Percentiles rank a stretch among this genome's conserved stretches.
Conservation (phyloP, 495 filamentous ascomycete species). For the Talaromyces stipitatus region DNA sequence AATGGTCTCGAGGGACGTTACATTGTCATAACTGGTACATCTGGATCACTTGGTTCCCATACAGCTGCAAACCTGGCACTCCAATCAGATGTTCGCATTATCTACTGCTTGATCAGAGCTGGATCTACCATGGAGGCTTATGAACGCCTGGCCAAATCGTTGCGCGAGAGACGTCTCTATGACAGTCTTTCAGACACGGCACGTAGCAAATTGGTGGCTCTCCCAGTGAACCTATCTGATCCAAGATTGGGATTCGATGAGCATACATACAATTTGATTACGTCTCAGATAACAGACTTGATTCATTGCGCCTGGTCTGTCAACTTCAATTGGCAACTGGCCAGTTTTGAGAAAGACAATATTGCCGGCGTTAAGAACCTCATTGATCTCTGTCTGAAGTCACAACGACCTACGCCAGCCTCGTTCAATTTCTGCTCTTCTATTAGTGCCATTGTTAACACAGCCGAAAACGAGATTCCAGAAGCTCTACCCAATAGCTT, state of each 20-base stretch:
- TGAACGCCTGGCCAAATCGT: constrained; percentile 39
- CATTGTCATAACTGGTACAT: constrained; percentile 22
- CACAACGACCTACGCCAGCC: constrained; percentile 21
- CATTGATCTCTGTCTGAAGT: constrained; percentile 41
- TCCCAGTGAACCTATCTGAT: constrained; percentile 31
- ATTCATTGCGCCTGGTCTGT: constrained; percentile 68
- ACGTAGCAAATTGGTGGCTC: constrained; percentile 29
- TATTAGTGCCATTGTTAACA: constrained; percentile 38
- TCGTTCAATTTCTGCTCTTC: constrained; percentile 56
- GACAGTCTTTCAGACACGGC: constrained; percentile 14
- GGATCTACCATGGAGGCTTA: constrained; percentile 33
- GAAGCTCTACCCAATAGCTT: constrained; percentile 44
- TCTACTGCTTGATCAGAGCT: constrained; percentile 54
- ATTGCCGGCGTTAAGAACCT: constrained; percentile 49
- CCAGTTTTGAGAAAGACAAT: constrained; percentile 50
- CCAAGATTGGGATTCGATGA: constrained; percentile 36
- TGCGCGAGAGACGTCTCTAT: constrained; percentile 25
- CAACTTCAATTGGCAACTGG: constrained; percentile 57
- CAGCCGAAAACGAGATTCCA: constrained; percentile 22
- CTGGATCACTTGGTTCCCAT: constrained; percentile 20
- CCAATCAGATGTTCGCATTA: constrained; percentile 19
- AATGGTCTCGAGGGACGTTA: constrained; percentile 12
- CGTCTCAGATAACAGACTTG: constrained; percentile 34
- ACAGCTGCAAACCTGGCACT: constrained; percentile 13
- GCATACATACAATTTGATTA: constrained; percentile 27